A percentile compares a stretch with the other conserved stretches of the same genome.
Conservation (phyloP, 2,329 filamentous ascomycete species). For the Trichoderma sp. region DNA sequence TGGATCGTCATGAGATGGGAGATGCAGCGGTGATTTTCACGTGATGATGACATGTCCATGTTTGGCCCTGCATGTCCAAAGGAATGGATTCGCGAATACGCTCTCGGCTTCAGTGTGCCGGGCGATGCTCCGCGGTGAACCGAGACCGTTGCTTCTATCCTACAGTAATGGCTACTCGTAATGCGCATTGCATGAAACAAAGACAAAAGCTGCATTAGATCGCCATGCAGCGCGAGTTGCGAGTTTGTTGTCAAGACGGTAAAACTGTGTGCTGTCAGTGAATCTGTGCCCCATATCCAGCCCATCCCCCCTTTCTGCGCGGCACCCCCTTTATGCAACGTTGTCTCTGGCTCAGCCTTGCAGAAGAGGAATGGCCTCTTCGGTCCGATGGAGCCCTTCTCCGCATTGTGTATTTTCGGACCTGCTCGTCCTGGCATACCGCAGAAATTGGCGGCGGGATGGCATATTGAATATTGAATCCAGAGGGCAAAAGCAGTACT, state of each 20-base stretch:
- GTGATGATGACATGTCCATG: background rate
- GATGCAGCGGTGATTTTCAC: background rate
- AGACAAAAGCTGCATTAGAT: conserved; percentile 10
- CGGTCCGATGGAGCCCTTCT: conserved; percentile 35
- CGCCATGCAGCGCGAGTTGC: background rate
- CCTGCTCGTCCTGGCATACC: background rate
- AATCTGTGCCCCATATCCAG: background rate
- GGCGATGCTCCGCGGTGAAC: background rate
- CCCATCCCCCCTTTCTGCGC: background rate
- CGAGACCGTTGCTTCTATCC: background rate
- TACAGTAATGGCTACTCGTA: background rate
- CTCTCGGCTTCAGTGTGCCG: background rate
- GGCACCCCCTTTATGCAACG: conserved; percentile 23
- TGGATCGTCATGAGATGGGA: background rate
- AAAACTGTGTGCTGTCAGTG: background rate
- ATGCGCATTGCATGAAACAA: background rate
- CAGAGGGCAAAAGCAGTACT: background rate
- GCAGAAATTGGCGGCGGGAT: background rate
- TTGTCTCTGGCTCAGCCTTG: conserved; percentile 24
- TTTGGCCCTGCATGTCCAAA: too few species aligned
- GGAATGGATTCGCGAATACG: background rate
- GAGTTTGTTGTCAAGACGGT: background rate
- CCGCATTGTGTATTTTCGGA: conserved; percentile 29
- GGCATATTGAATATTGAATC: background rate
- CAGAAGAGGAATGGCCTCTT: conserved; percentile 31